Conservation (phyloP, 139 green algal genomes). For the Tetradesmus obliquus region DNA sequence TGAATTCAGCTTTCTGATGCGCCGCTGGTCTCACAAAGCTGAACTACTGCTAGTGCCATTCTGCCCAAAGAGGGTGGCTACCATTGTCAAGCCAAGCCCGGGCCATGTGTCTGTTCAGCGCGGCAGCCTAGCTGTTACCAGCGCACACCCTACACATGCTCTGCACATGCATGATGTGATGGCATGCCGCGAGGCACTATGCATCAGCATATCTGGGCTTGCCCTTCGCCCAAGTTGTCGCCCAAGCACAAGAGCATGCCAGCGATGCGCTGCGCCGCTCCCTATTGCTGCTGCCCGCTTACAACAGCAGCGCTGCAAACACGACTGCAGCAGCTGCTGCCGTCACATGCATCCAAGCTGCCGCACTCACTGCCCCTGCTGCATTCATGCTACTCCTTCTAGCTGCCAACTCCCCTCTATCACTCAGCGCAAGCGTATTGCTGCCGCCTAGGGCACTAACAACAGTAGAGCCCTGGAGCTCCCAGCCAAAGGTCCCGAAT, state of each 20-base stretch:
- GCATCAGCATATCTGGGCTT: too few relatives aligned
- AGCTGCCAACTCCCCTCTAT: background rate
- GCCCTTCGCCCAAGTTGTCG: too few relatives aligned
- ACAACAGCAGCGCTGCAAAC: background rate
- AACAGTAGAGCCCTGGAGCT: background rate
- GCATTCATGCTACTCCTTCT: background rate
- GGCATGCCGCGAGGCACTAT: too few relatives aligned
- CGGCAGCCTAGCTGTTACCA: background rate
- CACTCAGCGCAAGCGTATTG: background rate
- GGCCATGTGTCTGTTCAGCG: background rate
- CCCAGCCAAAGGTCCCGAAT: constrained; percentile 29
- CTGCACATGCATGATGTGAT: too few relatives aligned
- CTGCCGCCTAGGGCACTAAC: background rate
- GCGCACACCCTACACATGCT: background rate
- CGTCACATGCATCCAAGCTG: background rate
- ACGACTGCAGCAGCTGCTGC: background rate
- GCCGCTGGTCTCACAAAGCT: background rate
- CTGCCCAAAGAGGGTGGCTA: too few relatives aligned
- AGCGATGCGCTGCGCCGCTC: too few relatives aligned
- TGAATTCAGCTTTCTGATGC: too few relatives aligned
- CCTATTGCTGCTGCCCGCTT: background rate
- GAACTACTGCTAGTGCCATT: background rate
- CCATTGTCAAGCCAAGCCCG: background rate
- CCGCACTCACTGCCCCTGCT: background rate
- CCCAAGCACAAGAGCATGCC: too few relatives aligned